Percentiles rank a stretch among this genome's conserved stretches.
Conservation (phyloP, 2,329 filamentous ascomycete genomes). For the Hypoxylon sp. region DNA sequence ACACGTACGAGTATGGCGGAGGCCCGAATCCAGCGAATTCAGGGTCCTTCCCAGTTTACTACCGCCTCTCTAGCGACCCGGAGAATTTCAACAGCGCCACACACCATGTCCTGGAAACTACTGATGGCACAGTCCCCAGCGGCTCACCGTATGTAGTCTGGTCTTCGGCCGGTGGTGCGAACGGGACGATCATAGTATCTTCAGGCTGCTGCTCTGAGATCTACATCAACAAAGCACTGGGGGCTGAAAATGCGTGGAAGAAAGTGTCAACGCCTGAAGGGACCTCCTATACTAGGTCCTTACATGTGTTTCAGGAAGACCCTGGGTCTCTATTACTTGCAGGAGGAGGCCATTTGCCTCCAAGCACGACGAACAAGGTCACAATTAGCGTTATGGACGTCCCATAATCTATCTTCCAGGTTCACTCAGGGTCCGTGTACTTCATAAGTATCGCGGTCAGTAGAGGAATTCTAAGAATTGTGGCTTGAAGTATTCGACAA, state of each 20-base stretch:
- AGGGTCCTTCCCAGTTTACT: slow-evolving; percentile 52
- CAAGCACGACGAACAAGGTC: slow-evolving; percentile 57
- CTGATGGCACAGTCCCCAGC: slow-evolving; percentile 48
- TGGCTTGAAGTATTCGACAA: too few species aligned
- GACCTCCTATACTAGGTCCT: slow-evolving; percentile 48
- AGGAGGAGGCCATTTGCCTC: slow-evolving; percentile 56
- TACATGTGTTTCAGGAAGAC: slow-evolving; percentile 48
- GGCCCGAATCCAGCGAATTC: slow-evolving; percentile 42
- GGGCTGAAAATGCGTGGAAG: slow-evolving; percentile 50
- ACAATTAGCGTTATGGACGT: slow-evolving; percentile 47
- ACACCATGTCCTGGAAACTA: slow-evolving; percentile 43
- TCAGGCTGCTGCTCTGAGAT: slow-evolving; percentile 51
- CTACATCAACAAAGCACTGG: slow-evolving; percentile 51
- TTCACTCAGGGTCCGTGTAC: too few species aligned
- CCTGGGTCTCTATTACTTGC: slow-evolving; percentile 52
- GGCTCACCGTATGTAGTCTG: slow-evolving; percentile 54
- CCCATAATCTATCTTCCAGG: slow-evolving; percentile 4
- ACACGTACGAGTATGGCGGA: slow-evolving; percentile 58
- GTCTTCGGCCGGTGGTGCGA: slow-evolving; percentile 50
- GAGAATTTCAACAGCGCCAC: slow-evolving; percentile 46
- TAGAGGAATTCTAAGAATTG: too few species aligned
- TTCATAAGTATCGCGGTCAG: too few species aligned
- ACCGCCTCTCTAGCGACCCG: slow-evolving; percentile 51
- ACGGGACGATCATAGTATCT: slow-evolving; percentile 53
- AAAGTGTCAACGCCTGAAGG: slow-evolving; percentile 47